phyloP scores from a whole-genome alignment of 2,329 filamentous ascomycete species.

The Cryphonectria carpinicola region DNA sequence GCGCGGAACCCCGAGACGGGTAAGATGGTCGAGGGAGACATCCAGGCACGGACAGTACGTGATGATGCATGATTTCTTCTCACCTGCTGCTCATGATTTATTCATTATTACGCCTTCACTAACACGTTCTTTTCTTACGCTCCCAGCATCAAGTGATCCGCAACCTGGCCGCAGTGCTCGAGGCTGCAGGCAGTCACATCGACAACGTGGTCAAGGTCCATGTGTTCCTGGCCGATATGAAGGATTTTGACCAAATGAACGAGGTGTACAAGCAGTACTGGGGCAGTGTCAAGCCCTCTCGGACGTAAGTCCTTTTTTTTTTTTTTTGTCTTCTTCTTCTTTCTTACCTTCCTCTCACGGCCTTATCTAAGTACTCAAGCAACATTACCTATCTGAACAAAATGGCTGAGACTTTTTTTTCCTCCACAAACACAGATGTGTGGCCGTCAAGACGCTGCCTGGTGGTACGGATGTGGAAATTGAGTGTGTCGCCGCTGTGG shows the following conservation, averaged over 20 bases:
- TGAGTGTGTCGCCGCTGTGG: slow-evolving; percentile 40
- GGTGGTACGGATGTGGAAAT: slow-evolving; percentile 41
- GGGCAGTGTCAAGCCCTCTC: slow-evolving; percentile 50
- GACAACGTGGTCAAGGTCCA: slow-evolving; percentile 72
- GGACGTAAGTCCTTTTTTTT: slow-evolving; percentile 41
- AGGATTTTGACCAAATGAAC: slow-evolving; percentile 76
- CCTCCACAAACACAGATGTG: slow-evolving; percentile 33
- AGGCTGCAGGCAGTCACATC: slow-evolving; percentile 68
- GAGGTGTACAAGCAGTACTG: slow-evolving; percentile 74
- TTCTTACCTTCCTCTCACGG: not conserved
- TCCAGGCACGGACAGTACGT: slow-evolving; percentile 65
- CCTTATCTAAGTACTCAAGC: not conserved
- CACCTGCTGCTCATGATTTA: no score
- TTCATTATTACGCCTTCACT: not conserved
- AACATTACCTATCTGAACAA: not conserved
- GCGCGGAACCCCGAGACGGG: slow-evolving; percentile 63
- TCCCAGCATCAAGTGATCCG: slow-evolving; percentile 65
- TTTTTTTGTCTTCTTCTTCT: not conserved
- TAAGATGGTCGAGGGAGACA: slow-evolving; percentile 64
- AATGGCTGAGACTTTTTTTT: not conserved
- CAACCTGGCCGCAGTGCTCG: slow-evolving; percentile 71
- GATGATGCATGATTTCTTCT: not conserved
- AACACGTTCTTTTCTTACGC: not conserved
- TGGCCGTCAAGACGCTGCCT: slow-evolving; percentile 42
- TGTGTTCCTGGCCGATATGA: slow-evolving; percentile 75